These are phyloP conservation scores for Dioscorea cayenensis DNA, from an alignment of 116 monocot genomes.

Conservation along the genomic window DNA sequence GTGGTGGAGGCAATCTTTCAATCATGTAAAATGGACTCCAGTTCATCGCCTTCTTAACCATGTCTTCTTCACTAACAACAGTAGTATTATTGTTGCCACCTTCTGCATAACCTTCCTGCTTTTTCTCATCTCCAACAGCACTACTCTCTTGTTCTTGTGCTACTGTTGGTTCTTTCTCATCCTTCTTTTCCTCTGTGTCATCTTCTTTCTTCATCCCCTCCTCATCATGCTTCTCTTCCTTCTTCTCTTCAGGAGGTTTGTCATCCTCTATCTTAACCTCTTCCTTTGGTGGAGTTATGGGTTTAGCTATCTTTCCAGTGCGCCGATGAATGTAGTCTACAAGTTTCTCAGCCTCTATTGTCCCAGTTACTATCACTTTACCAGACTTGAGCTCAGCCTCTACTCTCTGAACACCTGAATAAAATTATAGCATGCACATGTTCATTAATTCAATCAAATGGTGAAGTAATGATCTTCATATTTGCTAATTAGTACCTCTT, in stretches of 20 bases:
- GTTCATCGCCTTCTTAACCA: constrained; percentile 46
- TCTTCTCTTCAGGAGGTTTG: constrained; percentile 8
- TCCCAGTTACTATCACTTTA: constrained; percentile 77
- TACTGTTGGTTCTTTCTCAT: constrained; percentile 3
- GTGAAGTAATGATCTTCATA: background rate
- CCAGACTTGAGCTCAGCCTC: constrained; percentile 56
- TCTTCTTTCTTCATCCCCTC: constrained; percentile 42
- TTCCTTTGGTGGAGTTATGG: constrained; percentile 48
- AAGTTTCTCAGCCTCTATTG: constrained; percentile 54
- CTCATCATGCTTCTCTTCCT: background rate
- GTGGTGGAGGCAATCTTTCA: constrained; percentile 58
- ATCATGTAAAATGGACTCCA: constrained; percentile 39
- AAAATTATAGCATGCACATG: background rate
- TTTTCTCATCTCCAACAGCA: constrained; percentile 10
- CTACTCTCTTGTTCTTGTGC: background rate
- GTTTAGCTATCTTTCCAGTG: constrained; percentile 56
- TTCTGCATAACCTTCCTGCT: constrained; percentile 12
- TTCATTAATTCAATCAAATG: background rate
- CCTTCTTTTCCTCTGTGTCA: constrained; percentile 12
- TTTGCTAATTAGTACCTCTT: constrained; percentile 40
- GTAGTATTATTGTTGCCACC: background rate
- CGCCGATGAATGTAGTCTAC: constrained; percentile 61
- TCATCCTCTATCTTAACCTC: constrained; percentile 19
- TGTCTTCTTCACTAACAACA: constrained; percentile 22
- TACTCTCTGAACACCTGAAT: constrained; percentile 65